Percentiles rank a stretch among this genome's conserved stretches.
phyloP scores from a whole-genome alignment of 1,284 basidiomycete species.

The Moesziomyces sp. region DNA sequence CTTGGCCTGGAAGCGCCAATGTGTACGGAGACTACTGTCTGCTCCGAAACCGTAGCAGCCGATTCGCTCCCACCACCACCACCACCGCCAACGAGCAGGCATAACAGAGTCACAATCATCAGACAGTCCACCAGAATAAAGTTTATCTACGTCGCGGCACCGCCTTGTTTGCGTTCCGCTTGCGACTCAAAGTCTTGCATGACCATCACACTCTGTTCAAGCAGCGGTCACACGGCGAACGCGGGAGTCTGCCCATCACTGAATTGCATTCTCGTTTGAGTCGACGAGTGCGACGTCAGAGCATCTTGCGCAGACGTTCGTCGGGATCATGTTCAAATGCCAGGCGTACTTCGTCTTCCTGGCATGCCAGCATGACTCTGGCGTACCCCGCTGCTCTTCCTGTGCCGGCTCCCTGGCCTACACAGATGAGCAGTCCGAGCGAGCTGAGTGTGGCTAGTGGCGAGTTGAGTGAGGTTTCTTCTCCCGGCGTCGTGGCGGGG shows the following conservation, averaged over 20 bases:
- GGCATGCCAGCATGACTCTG: slow-evolving; percentile 54
- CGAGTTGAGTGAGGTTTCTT: slow-evolving; percentile 18
- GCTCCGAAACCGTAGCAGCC: slow-evolving; percentile 29
- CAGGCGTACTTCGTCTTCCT: slow-evolving; percentile 62
- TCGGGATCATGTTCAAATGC: slow-evolving; percentile 57
- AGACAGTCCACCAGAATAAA: too few species aligned
- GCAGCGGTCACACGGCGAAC: too few species aligned
- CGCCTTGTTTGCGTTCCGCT: too few species aligned
- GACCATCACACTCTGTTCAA: too few species aligned
- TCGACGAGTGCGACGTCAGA: slow-evolving; percentile 7
- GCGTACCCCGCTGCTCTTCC: slow-evolving; percentile 55
- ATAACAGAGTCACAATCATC: too few species aligned
- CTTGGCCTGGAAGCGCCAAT: slow-evolving; percentile 38
- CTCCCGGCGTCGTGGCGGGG: not conserved
- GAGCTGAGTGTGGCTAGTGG: slow-evolving; percentile 51
- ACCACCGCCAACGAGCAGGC: too few species aligned
- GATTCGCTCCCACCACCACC: slow-evolving; percentile 4
- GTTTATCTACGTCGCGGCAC: too few species aligned
- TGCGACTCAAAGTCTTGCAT: too few species aligned
- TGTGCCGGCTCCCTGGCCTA: slow-evolving; percentile 59
- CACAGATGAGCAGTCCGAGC: slow-evolving; percentile 57
- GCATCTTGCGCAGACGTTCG: slow-evolving; percentile 49
- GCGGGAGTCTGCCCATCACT: too few species aligned
- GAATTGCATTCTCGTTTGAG: too few species aligned
- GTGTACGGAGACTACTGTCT: slow-evolving; percentile 61